Percentiles rank a stretch among this genome's conserved stretches.
Evolutionary conservation across 2,329 filamentous ascomycete species (phyloP).

Genomic region (Sordariomycetes sp.): DNA sequence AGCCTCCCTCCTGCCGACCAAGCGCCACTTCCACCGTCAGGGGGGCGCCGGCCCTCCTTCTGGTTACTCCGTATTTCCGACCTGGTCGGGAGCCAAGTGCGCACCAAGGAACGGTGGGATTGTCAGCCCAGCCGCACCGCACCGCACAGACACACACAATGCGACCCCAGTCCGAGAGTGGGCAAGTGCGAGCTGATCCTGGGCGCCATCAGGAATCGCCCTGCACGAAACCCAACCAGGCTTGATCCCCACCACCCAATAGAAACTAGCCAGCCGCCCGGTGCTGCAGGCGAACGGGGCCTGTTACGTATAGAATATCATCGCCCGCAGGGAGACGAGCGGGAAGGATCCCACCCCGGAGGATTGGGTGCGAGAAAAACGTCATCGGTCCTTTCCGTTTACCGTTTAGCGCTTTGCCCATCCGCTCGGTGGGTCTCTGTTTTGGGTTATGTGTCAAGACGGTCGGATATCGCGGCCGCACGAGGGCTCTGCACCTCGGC

Average conservation of each 20-base stretch:
- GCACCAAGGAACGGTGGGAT: not conserved
- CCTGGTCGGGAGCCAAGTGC: no score
- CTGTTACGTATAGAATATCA: not conserved
- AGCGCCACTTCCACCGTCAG: no score
- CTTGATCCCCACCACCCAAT: not conserved
- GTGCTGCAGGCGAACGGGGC: not conserved
- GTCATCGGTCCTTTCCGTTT: not conserved
- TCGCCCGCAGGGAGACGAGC: not conserved
- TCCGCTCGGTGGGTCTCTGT: not conserved
- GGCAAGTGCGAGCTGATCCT: not conserved
- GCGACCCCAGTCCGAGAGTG: not conserved
- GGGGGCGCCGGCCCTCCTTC: no score
- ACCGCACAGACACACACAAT: not conserved
- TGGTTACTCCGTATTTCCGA: no score
- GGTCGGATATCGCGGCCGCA: not conserved
- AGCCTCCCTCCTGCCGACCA: no score
- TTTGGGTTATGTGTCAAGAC: not conserved
- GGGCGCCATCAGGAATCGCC: not conserved
- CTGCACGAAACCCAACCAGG: not conserved
- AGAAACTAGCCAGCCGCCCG: not conserved
- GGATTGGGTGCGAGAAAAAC: not conserved
- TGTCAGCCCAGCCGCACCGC: not conserved
- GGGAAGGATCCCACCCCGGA: not conserved
- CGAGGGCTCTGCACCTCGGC: not conserved
- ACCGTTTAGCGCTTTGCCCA: not conserved